A percentile compares a stretch with the other conserved stretches of the same genome.
phyloP scores from a whole-genome alignment of 2,329 filamentous ascomycete genomes.

The Zasmidium angulare region DNA sequence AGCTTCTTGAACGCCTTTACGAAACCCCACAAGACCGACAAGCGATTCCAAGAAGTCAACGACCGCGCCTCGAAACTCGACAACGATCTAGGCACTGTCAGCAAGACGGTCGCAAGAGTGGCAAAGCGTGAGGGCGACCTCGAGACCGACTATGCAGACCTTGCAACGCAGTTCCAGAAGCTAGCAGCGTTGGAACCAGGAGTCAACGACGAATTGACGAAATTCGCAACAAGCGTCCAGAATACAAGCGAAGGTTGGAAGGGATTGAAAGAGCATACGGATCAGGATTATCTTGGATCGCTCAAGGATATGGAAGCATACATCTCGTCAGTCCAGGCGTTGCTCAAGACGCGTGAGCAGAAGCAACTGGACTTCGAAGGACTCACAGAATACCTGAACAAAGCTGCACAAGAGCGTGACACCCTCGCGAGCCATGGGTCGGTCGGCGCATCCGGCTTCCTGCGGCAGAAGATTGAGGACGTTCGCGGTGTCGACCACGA shows the following conservation, averaged over 20 bases:
- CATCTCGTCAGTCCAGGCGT: constrained; percentile 77
- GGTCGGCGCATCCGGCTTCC: constrained; percentile 77
- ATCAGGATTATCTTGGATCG: constrained; percentile 91
- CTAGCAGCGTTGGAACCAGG: constrained; percentile 86
- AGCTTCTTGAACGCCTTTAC: constrained; percentile 96
- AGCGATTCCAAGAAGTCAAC: constrained; percentile 88
- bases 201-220: constrained; percentile 76
- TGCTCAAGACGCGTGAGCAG: constrained; percentile 91
- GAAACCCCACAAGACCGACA: constrained; percentile 93
- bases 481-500: constrained; percentile 96
- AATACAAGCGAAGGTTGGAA: constrained; percentile 77
- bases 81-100: constrained; percentile 87
- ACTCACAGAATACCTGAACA: constrained; percentile 91
- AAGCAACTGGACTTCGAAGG: constrained; percentile 98
- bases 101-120: constrained; percentile 92
- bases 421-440: constrained; percentile 61
- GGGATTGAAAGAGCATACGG: constrained; percentile 82
- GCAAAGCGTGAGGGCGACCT: constrained; percentile 84
- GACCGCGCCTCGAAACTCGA: constrained; percentile 92
- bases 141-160: constrained; percentile 82
- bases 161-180: constrained; percentile 92
- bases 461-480: constrained; percentile 93
- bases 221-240: constrained; percentile 83
- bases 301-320: constrained; percentile 96
- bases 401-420: constrained; percentile 84